Base-by-base conservation (phyloP, 306 rosid genomes). In the Dryas alaskensis region DNA sequence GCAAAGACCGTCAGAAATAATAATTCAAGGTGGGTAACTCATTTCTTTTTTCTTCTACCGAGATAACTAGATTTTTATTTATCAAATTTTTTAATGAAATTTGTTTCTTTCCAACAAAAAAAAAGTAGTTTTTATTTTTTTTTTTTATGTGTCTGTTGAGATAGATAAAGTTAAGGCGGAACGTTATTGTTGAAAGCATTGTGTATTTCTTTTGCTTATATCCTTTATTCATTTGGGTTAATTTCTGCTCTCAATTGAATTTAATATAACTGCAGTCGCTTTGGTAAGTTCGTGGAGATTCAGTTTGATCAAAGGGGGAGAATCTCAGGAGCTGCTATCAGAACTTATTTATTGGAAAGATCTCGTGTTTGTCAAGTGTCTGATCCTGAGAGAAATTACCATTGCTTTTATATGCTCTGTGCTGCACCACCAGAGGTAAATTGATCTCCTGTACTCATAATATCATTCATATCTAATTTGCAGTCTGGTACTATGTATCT, bases 351-450 rank as follows among this genome's bases (percentile, higher is more conserved):
- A 75, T 77, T 93, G 77, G 98, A 93, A 81, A 75, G 89, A 61
- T 93, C 98, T 4, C 97, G 98, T 54, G 98, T 93, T 71, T 93
- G 98, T 87, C 98, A 93, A 91, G 88, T 93, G 55, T 93, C 98
- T 76, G 96, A 93, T 80, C 98, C 98, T 8, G 98, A 93, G 89
- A 82, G 98, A 81, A 93, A 93, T 77, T 93, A 93, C 83, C 98
- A 93, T 90, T 93, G 98, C 83, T 93, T 93, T 86, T 93, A 93
- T 79, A 93, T 93, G 98, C 93, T 93, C 75, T 93, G 98, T 82
- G 87, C 98, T 76, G 98, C 96, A 76, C 92, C 98, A 45, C 3
- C 82, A 74, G 96, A 90, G 96, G 98, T 90, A 69, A 72, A 52
- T 60, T n/a, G 12, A 58, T 63, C 64, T 60, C 67, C 45, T 13